Conservation (phyloP, 2,329 filamentous ascomycete species). For the Alternaria arborescens region DNA sequence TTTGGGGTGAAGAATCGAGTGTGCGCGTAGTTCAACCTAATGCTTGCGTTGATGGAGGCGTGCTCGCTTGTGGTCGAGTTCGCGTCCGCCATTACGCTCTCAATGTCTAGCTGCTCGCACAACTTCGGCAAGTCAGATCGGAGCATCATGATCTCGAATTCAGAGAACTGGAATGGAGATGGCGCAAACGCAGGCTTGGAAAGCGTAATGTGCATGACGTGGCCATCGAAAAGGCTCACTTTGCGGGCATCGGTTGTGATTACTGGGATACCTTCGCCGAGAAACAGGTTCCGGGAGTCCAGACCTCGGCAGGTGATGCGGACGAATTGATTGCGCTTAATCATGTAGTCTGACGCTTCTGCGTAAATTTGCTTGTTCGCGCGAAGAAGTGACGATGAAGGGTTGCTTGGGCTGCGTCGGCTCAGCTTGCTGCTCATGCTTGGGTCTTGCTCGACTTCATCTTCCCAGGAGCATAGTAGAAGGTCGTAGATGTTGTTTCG, state of each 20-base stretch:
- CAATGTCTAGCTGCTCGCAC: slow-evolving; percentile 34
- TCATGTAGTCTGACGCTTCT: slow-evolving; percentile 41
- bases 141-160: slow-evolving; percentile 36
- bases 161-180: slow-evolving; percentile 26
- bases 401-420: slow-evolving; percentile 29
- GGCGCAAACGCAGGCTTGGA: slow-evolving; percentile 29
- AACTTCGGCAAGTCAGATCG: slow-evolving; percentile 34
- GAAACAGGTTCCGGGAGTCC: slow-evolving; percentile 29
- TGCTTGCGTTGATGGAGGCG: slow-evolving; percentile 26
- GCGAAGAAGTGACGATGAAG: slow-evolving; percentile 32
- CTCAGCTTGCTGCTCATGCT: slow-evolving; percentile 25
- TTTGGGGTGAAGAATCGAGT: slow-evolving; percentile 26
- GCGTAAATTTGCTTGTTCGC: slow-evolving; percentile 39
- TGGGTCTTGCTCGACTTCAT: slow-evolving; percentile 28
- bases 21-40: slow-evolving; percentile 27
- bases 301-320: slow-evolving; percentile 37
- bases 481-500: slow-evolving; percentile 38
- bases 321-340: slow-evolving; percentile 39
- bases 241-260: slow-evolving; percentile 27
- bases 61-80: slow-evolving; percentile 33
- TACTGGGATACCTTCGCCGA: slow-evolving; percentile 31
- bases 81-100: slow-evolving; percentile 35
- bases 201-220: slow-evolving; percentile 40
- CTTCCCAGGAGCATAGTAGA: slow-evolving; percentile 38
- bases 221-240: slow-evolving; percentile 30